phyloP scores from a whole-genome alignment of 257 asterid genomes.

The Plantago elongata region DNA sequence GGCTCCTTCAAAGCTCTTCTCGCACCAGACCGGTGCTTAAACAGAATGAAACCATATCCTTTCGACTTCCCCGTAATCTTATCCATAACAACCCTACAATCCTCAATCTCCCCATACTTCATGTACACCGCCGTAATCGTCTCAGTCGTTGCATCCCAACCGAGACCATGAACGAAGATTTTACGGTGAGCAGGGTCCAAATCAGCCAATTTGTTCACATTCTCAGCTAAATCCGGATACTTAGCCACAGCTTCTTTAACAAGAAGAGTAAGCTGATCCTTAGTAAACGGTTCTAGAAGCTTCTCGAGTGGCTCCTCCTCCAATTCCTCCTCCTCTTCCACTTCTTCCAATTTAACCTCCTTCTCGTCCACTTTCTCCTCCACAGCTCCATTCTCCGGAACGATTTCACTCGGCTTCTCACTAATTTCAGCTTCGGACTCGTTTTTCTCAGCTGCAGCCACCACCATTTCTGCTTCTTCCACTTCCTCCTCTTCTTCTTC shows the following conservation, averaged over 20 bases:
- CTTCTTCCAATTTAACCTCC: background rate
- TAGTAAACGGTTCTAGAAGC: constrained; percentile 80
- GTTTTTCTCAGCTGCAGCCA: constrained; percentile 14
- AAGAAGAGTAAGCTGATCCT: constrained; percentile 62
- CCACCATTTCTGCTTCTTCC: constrained; percentile 31
- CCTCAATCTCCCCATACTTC: constrained; percentile 86
- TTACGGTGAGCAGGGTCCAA: constrained; percentile 87
- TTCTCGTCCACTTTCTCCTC: constrained; percentile 17
- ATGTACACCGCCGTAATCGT: constrained; percentile 53
- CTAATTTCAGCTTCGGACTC: constrained; percentile 22
- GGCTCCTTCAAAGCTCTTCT: constrained; percentile 70
- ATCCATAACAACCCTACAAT: constrained; percentile 84
- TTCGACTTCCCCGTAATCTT: constrained; percentile 77
- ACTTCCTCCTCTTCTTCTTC: constrained; percentile 30
- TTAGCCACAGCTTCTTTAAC: constrained; percentile 58
- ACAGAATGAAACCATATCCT: constrained; percentile 85
- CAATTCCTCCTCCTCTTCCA: constrained; percentile 33
- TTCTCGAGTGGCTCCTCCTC: constrained; percentile 82
- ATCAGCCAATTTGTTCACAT: constrained; percentile 60
- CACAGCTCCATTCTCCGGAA: constrained; percentile 35
- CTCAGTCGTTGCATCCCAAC: constrained; percentile 87
- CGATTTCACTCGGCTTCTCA: constrained; percentile 24
- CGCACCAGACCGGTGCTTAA: constrained; percentile 67
- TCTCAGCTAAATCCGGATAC: constrained; percentile 58
- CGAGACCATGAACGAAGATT: constrained; percentile 90